A percentile compares a stretch with the other conserved stretches of the same genome.
phyloP scores from a whole-genome alignment of 305 asterid species.

The Rubia balearica region DNA sequence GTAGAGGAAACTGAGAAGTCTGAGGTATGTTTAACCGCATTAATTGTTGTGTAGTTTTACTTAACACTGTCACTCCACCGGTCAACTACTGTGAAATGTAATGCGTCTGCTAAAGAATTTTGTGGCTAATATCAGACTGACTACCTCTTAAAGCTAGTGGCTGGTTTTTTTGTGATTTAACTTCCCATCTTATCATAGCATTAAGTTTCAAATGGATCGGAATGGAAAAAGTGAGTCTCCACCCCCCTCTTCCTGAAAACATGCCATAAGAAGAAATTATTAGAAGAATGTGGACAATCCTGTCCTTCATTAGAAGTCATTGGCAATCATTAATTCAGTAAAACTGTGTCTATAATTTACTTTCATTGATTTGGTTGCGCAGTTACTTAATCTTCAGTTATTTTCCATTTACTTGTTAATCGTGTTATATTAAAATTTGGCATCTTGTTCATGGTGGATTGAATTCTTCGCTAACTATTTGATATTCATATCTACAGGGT shows the following conservation, averaged over 20 bases:
- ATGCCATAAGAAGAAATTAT: too few relatives aligned
- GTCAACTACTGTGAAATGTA: constrained; percentile 1
- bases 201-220: not conserved
- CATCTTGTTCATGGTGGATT: too few relatives aligned
- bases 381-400: not conserved
- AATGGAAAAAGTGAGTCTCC: too few relatives aligned
- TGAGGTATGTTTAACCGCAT: constrained; percentile 47
- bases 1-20: constrained; percentile 93
- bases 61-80: not conserved
- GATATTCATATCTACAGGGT: constrained; percentile 40
- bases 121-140: not conserved
- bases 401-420: not conserved
- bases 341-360: not conserved
- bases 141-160: not conserved
- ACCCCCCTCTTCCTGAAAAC: too few relatives aligned
- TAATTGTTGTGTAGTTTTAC: constrained; percentile 3
- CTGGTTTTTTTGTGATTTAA: not conserved
- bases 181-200: not conserved
- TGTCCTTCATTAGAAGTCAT: not conserved
- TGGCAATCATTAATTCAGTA: not conserved
- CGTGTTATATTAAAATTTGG: not conserved
- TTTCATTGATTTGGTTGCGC: not conserved
- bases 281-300: not conserved
- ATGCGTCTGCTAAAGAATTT: not conserved
- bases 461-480: not conserved